Evolutionary conservation across 2,329 filamentous ascomycete species (phyloP), one percentile per base, ranked within the genome.

Genomic region (Boeremia exigua): DNA sequence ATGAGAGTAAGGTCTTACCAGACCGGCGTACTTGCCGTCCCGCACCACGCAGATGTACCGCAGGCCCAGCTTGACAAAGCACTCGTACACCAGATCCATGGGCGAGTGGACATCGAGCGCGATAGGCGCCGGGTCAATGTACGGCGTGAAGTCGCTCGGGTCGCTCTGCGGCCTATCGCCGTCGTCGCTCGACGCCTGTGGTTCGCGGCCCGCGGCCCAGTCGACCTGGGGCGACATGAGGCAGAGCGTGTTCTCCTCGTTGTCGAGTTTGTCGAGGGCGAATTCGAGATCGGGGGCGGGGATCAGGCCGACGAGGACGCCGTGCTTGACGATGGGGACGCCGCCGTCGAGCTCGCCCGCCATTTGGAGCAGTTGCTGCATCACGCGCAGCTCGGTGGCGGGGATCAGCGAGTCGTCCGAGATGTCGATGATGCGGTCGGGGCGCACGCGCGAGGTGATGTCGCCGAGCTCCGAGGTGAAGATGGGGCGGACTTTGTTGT

Each of bases 41-140:
- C 85, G 85, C 25, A 95, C 79, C 4, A 97, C 92, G 72, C 95
- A 98, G 45, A 99, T 89, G 75, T 96, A 98, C 59, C 95, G 83
- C 62, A 99, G 77, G 1, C 95, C 95, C 8, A 99, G 81, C 77
- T 99, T 99, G 46, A 91, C 90, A 74, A 98, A 99, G 69, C 92
- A 94, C 73, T 99, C 95, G 68, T 96, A 97, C 4, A 97, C 95
- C 34, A 99, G 79, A 72, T 98, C 93, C 85, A 98, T 93, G 0
- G 95, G 91, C 0, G 90, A 95, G 63, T 88, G 86, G 28, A 96
- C 90, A 69, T 99, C 95, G 23, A 99, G 80, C 11, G 93, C 85
- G 12, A 99, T 85, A 0, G 95, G 95, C 2, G 94, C 90, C 14
- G 92, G 91, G 71, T 99, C 95, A 74, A 99, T 96, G 67, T 89